A percentile compares a stretch with the other conserved stretches of the same genome.
Conservation (phyloP, 441 rosid genomes). For the Viola pubescens region DNA sequence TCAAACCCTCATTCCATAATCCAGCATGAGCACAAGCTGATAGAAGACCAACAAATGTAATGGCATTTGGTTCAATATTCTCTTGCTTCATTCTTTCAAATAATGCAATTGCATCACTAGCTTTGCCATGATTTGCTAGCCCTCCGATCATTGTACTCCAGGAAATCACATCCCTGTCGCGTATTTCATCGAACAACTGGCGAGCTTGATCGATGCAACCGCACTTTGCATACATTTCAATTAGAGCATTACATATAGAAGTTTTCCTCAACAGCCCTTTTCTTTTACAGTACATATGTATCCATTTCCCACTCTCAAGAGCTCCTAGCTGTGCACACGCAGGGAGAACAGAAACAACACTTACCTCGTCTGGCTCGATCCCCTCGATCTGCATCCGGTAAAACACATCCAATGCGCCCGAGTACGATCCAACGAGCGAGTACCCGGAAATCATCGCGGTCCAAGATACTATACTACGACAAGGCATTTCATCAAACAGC, state of each 20-base stretch:
- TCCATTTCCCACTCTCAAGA: constrained; percentile 57
- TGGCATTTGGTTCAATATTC: constrained; percentile 6
- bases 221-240: constrained; percentile 54
- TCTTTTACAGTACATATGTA: constrained; percentile 42
- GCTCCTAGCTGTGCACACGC: constrained; percentile 57
- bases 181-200: constrained; percentile 31
- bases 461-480: constrained; percentile 45
- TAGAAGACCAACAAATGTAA: constrained; percentile 47
- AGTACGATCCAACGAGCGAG: constrained; percentile 27
- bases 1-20: constrained; percentile 37
- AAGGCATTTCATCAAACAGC: constrained; percentile 33
- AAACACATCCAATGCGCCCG: constrained; percentile 39
- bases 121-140: constrained; percentile 49
- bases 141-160: constrained; percentile 65
- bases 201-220: constrained; percentile 39
- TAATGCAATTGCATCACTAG: constrained; percentile 24
- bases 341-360: constrained; percentile 48
- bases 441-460: constrained; percentile 50
- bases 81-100: constrained; percentile 40
- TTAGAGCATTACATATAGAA: constrained; percentile 40
- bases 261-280: constrained; percentile 30
- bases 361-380: constrained; percentile 50
- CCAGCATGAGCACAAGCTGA: constrained; percentile 66
- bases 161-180: constrained; percentile 40
- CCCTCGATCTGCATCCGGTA: constrained; percentile 40